Base-by-base conservation (phyloP, 1,284 basidiomycete genomes). In the Fomes fomentarius region DNA sequence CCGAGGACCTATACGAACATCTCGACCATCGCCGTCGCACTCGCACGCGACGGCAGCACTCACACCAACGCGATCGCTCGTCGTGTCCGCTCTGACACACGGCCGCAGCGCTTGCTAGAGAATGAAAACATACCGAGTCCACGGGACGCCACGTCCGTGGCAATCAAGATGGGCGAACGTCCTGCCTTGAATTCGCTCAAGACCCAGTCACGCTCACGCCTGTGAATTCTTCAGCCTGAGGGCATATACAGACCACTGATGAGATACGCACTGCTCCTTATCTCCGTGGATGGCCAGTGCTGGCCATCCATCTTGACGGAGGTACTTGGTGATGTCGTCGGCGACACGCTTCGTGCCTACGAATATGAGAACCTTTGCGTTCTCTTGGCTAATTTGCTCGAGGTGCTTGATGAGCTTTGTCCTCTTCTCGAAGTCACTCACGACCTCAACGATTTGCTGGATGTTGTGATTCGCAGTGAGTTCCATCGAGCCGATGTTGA, bases 401-500 rank as follows among this genome's bases (percentile, higher is more conserved):
- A 99, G 85, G 74, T 98, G 96, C 77, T 96, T 96, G 80, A 98
- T 90, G 63, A 99, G 81, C 74, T 97, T 97, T 56, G 85, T 83
- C 43, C 96, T 90, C 80, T 99, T 99, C 76, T 99, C 97, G 69
- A 95, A 98, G 66, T 98, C 96, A 66, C 93, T 94, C 84, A 93
- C 95, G 66, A 99, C 89, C 75, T 98, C 96, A 59, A 99, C 87
- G 63, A 96, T 85, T 76, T 99, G 96, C 61, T 88, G 85, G 65
- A 99, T 98, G 73, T 96, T 98, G 82, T 97, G 94, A 75, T 99
- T 99, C 64, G 96, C 97, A 14, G 96, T 95, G 52, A 99, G 83
- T 66, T 99, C 97, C 87, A 96, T 94, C 12, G 96, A 98, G 52
- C 97, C 96, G 60, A 99, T 96, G 82, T 98, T 99, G 72, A 96